These are phyloP conservation scores for Aspergillus heteromorphus DNA, from an alignment of 495 filamentous ascomycete genomes.

Conservation along the genomic window DNA sequence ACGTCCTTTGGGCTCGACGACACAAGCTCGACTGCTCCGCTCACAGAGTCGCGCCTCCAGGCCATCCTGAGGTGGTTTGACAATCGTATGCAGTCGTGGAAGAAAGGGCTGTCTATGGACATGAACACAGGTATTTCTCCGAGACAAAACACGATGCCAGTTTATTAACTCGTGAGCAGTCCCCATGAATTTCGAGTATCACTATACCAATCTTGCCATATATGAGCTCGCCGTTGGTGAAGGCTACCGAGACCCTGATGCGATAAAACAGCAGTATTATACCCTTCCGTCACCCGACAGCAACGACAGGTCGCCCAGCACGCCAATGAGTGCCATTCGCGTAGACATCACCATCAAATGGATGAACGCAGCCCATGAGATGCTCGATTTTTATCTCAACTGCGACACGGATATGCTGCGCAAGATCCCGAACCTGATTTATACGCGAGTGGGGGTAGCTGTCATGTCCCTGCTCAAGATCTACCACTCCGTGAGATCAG, in stretches of 20 bases:
- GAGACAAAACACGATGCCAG: background rate
- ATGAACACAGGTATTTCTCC: constrained; percentile 33
- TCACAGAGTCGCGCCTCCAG: constrained; percentile 43
- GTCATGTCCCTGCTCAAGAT: constrained; percentile 46
- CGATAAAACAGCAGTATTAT: constrained; percentile 33
- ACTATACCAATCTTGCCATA: constrained; percentile 40
- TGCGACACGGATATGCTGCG: constrained; percentile 37
- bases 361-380: constrained; percentile 44
- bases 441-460: constrained; percentile 38
- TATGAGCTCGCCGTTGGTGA: constrained; percentile 48
- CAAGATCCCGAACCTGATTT: constrained; percentile 42
- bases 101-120: constrained; percentile 30
- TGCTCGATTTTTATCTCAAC: constrained; percentile 41
- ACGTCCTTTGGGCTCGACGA: constrained; percentile 48
- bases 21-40: constrained; percentile 31
- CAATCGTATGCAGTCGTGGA: constrained; percentile 41
- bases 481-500: constrained; percentile 42
- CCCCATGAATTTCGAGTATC: constrained; percentile 42
- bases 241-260: constrained; percentile 47
- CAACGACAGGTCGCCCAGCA: constrained; percentile 14
- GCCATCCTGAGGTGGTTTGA: constrained; percentile 46
- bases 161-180: constrained; percentile 16
- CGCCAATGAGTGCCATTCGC: constrained; percentile 36
- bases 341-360: constrained; percentile 46
- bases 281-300: constrained; percentile 34